Conservation (phyloP, 164 flowering plant genomes). For the Nymphaea thermarum region DNA sequence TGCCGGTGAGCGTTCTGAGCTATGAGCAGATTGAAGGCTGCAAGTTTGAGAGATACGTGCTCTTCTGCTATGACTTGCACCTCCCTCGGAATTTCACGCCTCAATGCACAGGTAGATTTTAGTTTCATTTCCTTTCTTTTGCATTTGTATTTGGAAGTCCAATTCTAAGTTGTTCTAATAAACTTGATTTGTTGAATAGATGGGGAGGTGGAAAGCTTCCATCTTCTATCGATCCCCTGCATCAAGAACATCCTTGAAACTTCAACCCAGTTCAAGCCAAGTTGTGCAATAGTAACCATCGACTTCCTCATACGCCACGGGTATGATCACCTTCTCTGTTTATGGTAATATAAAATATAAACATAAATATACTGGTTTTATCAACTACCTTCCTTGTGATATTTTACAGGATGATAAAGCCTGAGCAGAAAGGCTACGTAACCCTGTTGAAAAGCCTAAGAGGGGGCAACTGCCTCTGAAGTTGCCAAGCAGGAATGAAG, state of each 20-base stretch:
- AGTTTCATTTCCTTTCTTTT: neutral
- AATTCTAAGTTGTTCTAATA: neutral
- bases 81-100: neutral
- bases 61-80: constrained; percentile 1
- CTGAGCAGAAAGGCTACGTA: neutral
- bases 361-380: neutral
- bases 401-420: constrained; percentile 1
- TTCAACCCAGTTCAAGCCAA: constrained; percentile 1
- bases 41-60: constrained; percentile 1
- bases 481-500: too few species aligned
- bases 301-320: constrained; percentile 2
- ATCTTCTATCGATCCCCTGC: neutral
- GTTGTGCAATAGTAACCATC: constrained; percentile 1
- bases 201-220: constrained; percentile 3
- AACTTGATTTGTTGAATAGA: neutral
- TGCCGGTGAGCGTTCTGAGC: neutral
- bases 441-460: neutral
- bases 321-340: neutral
- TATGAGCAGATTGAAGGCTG: constrained; percentile 1
- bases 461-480: too few species aligned
- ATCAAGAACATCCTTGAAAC: neutral
- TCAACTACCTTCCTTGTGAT: neutral
- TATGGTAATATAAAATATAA: too few species aligned
- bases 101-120: neutral
- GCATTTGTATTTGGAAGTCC: neutral